phyloP scores from a whole-genome alignment of 768 basidiomycete genomes.

The Naganishia antarctica region DNA sequence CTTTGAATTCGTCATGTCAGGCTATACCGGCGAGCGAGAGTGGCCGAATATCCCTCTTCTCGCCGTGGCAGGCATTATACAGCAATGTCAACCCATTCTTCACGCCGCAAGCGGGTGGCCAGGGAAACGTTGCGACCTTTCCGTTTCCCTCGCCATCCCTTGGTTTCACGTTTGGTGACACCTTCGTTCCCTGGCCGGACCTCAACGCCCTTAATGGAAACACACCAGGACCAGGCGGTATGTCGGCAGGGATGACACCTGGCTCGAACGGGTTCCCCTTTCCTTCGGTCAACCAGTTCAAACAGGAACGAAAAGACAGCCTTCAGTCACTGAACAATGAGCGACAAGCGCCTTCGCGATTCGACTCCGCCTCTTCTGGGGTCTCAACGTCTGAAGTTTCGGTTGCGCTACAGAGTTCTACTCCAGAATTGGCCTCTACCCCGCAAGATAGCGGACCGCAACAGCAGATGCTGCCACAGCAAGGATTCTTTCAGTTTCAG shows the following conservation, averaged over 20 bases:
- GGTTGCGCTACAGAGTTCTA: neutral
- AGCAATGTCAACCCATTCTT: slow-evolving; percentile 9
- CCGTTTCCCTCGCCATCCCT: slow-evolving; percentile 28
- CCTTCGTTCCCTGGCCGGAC: slow-evolving; percentile 21
- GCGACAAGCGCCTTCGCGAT: slow-evolving; percentile 12
- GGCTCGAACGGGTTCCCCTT: neutral
- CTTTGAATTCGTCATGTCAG: neutral
- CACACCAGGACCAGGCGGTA: slow-evolving; percentile 9
- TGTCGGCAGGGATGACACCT: neutral
- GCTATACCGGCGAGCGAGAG: neutral
- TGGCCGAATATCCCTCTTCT: neutral
- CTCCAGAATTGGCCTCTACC: neutral
- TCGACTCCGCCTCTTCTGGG: slow-evolving; percentile 24
- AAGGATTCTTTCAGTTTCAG: neutral
- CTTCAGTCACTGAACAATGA: neutral
- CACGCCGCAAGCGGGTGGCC: neutral
- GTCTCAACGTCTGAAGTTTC: slow-evolving; percentile 7
- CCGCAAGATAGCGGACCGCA: neutral
- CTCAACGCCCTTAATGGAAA: neutral
- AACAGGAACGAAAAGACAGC: neutral
- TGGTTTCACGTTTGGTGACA: neutral
- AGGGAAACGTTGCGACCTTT: slow-evolving; percentile 20
- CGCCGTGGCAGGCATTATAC: slow-evolving; percentile 17
- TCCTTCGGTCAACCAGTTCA: neutral
- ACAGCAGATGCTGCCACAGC: slow-evolving; percentile 2